A percentile compares a stretch with the other conserved stretches of the same genome.
phyloP scores from a whole-genome alignment of 768 basidiomycete species.

The Tricholoma bakamatsutake region DNA sequence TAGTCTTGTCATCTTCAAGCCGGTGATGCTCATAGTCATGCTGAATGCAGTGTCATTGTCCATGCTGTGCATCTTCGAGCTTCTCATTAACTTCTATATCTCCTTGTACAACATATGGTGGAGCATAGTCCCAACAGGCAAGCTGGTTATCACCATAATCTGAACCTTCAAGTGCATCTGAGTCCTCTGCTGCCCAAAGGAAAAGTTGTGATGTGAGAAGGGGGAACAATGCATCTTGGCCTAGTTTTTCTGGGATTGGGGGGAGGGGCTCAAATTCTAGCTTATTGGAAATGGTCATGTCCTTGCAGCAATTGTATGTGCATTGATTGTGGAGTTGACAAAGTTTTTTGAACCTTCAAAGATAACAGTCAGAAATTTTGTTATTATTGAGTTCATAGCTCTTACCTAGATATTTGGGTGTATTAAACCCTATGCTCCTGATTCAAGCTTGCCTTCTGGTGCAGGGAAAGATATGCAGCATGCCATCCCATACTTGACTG shows the following conservation, averaged over 20 bases:
- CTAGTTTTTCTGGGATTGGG: not conserved
- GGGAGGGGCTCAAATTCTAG: not conserved
- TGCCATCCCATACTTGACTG: no score
- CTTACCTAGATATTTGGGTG: no score
- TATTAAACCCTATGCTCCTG: no score
- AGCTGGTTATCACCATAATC: not conserved
- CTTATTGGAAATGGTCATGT: not conserved
- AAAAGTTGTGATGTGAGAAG: not conserved
- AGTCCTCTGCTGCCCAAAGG: not conserved
- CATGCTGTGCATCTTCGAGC: no score
- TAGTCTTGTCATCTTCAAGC: not conserved
- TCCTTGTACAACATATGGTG: not conserved
- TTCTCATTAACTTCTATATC: no score
- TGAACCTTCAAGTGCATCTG: not conserved
- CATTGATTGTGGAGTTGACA: no score
- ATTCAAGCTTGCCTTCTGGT: no score
- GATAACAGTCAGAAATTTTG: no score
- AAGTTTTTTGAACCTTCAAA: no score
- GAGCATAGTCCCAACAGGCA: no score
- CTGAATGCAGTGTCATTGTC: not conserved
- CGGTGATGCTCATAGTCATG: not conserved
- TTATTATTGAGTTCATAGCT: no score
- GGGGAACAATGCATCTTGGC: not conserved
- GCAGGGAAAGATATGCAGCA: no score
- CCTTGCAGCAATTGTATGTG: not conserved